Percentiles rank a stretch among this genome's conserved stretches.
Conservation (phyloP, 2,329 filamentous ascomycete genomes). For the Zymoseptoria tritici region DNA sequence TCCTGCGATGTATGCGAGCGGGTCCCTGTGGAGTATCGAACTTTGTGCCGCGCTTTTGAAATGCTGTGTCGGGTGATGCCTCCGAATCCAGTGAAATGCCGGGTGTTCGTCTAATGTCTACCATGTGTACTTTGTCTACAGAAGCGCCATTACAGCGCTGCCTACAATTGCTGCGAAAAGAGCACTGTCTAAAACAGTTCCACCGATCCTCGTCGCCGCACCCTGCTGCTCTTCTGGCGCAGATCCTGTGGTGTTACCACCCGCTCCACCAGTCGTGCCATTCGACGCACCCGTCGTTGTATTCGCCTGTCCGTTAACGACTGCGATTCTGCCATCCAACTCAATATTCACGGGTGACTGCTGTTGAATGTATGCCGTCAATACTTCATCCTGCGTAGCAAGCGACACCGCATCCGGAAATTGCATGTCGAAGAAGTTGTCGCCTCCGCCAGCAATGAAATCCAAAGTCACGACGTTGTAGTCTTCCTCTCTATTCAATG, state of each 20-base stretch:
- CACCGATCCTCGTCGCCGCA: neutral
- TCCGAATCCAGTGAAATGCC: no score
- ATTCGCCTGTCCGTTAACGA: slow-evolving; percentile 18
- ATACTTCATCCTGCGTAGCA: slow-evolving; percentile 49
- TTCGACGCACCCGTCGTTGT: neutral
- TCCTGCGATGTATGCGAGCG: neutral
- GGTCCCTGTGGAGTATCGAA: neutral
- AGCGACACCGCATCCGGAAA: slow-evolving; percentile 39
- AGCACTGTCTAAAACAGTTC: neutral
- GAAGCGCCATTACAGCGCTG: neutral
- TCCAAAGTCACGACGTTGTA: slow-evolving; percentile 58
- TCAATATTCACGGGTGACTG: slow-evolving; percentile 45
- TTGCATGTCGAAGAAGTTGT: slow-evolving; percentile 48
- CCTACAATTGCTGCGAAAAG: neutral
- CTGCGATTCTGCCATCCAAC: slow-evolving; percentile 43
- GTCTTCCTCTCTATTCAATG: slow-evolving; percentile 40
- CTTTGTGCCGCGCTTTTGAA: neutral
- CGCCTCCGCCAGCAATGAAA: slow-evolving; percentile 55
- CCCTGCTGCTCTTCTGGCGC: neutral
- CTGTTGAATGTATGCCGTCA: slow-evolving; percentile 44
- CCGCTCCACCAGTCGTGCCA: neutral
- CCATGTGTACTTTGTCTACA: neutral
- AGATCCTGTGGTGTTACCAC: neutral
- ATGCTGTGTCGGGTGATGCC: no score
- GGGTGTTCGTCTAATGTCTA: no score